Percentiles rank a stretch among this genome's conserved stretches.
These are phyloP conservation scores for Blastomyces gilchristii DNA, from an alignment of 2,329 filamentous ascomycete genomes.

Conservation along the genomic window DNA sequence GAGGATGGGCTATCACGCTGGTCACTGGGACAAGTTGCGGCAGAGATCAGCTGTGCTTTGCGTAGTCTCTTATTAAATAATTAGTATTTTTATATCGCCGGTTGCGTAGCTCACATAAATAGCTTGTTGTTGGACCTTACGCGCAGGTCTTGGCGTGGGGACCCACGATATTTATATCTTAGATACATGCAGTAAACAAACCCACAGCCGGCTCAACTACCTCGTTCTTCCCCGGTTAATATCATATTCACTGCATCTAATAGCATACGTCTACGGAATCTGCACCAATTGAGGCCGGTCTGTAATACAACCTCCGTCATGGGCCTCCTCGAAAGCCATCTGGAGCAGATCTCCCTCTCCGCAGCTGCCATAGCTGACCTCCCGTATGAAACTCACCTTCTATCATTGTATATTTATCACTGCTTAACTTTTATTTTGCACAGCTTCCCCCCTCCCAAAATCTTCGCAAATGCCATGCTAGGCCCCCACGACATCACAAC, in stretches of 20 bases:
- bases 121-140: too few relatives aligned
- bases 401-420: not conserved
- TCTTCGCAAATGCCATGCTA: conserved; percentile 89
- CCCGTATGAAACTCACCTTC: conserved; percentile 45
- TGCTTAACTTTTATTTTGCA: not conserved
- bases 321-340: conserved; percentile 59
- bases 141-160: too few relatives aligned
- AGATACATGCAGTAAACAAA: not conserved
- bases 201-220: not conserved
- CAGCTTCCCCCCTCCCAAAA: conserved; percentile 82
- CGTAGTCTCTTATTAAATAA: too few relatives aligned
- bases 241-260: not conserved
- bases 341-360: conserved; percentile 68
- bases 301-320: conserved; percentile 34
- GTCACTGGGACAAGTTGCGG: too few relatives aligned
- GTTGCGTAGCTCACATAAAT: too few relatives aligned
- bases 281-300: conserved; percentile 2
- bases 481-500: conserved; percentile 84
- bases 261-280: not conserved
- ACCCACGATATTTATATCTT: too few relatives aligned
- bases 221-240: not conserved
- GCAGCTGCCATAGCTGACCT: conserved; percentile 65
- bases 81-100: too few relatives aligned
- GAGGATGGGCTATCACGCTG: too few relatives aligned
- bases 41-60: too few relatives aligned